phyloP scores from a whole-genome alignment of 108 stramenopile genomes.

The Fragilaria radians region DNA sequence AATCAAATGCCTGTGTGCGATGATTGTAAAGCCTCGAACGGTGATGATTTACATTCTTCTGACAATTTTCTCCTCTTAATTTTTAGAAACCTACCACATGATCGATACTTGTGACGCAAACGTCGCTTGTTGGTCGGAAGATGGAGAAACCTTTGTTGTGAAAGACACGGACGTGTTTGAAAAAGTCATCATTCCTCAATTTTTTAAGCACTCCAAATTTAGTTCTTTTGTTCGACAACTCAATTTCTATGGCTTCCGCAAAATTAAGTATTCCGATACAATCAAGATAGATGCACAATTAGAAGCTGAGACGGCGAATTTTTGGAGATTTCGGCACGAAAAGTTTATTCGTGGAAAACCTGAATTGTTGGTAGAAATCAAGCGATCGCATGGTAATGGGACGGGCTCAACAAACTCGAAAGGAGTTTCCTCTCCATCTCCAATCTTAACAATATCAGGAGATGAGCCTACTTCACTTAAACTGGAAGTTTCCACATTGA shows the following conservation, averaged over 20 bases:
- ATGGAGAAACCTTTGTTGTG: conserved; percentile 77
- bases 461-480: conserved; percentile 38
- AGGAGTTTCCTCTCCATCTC: neutral
- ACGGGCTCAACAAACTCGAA: neutral
- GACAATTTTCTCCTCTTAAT: conserved; percentile 3
- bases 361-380: conserved; percentile 71
- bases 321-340: conserved; percentile 77
- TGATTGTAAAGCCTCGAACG: neutral
- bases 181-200: conserved; percentile 80
- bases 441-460: conserved; percentile 1
- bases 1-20: neutral
- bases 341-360: conserved; percentile 64
- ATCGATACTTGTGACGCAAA: conserved; percentile 66
- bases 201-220: conserved; percentile 94
- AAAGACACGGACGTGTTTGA: conserved; percentile 67
- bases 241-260: conserved; percentile 89
- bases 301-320: conserved; percentile 66
- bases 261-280: conserved; percentile 64
- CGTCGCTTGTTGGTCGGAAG: conserved; percentile 68
- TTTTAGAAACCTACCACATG: conserved; percentile 81
- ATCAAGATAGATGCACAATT: conserved; percentile 60
- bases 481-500: conserved; percentile 58
- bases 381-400: conserved; percentile 34
- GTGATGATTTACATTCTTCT: neutral
- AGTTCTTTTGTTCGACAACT: conserved; percentile 70